phyloP scores from a whole-genome alignment of 805 yeast genomes.

The Spathaspora sp. region DNA sequence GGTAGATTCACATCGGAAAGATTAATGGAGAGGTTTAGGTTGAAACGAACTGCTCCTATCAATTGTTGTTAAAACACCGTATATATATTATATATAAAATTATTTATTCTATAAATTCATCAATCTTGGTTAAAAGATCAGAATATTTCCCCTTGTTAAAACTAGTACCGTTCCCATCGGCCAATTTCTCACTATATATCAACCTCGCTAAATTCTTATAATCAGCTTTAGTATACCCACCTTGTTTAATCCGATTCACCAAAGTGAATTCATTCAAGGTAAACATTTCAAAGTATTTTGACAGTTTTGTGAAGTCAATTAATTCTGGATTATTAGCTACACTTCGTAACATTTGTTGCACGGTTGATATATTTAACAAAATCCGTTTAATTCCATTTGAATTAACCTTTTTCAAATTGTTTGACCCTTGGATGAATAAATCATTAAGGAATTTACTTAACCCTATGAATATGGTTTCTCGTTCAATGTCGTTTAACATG shows the following conservation, averaged over 20 bases:
- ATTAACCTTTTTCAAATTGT: constrained; percentile 48
- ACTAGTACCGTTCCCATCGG: constrained; percentile 33
- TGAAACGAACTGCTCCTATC: background rate
- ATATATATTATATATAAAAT: background rate
- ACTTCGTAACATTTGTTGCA: constrained; percentile 67
- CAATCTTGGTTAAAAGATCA: constrained; percentile 29
- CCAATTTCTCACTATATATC: constrained; percentile 45
- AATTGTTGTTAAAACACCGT: constrained; percentile 3
- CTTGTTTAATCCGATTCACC: constrained; percentile 33
- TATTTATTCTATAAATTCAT: constrained; percentile 9
- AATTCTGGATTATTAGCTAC: constrained; percentile 48
- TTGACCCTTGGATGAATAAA: constrained; percentile 50
- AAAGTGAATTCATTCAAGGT: constrained; percentile 47
- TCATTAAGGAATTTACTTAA: constrained; percentile 49
- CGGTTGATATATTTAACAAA: constrained; percentile 56
- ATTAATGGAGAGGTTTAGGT: constrained; percentile 18
- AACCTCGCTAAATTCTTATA: constrained; percentile 50
- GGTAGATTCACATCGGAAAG: constrained; percentile 71
- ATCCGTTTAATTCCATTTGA: constrained; percentile 57
- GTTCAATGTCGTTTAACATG: constrained; percentile 28
- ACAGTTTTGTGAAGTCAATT: constrained; percentile 51
- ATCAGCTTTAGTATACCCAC: constrained; percentile 41
- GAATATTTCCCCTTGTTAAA: constrained; percentile 36
- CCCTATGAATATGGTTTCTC: constrained; percentile 38
- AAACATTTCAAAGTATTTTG: constrained; percentile 55